Base-by-base conservation (phyloP, 2,329 filamentous ascomycete species). In the Bipolaris gigantea region DNA sequence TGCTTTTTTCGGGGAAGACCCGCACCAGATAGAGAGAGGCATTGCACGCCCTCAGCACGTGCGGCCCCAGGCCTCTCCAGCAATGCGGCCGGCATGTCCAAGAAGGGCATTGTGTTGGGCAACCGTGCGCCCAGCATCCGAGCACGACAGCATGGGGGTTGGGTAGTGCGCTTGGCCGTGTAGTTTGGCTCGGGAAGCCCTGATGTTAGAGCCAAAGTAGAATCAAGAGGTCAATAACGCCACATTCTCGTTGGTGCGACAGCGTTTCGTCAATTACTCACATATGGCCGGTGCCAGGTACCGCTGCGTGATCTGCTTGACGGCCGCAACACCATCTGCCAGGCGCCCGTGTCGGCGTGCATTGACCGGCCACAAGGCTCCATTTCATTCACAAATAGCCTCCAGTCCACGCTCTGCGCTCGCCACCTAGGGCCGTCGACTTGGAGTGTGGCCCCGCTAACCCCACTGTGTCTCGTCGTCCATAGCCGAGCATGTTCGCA, bases 401-500 rank as follows among this genome's bases (percentile, higher is more conserved):
- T 43, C 15, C 43, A 43, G 40, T 39, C 50, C 53, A 61, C 57
- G 39, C 54, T 58, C 54, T 36, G 57, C 63, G 54, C 60, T 36
- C 41, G 49, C 48, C 56, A 33, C 39, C 36, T 50, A 36, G 55
- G 51, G 35, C 49, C 50, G 41, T 59, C 62, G 53, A 54, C 50
- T 51, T 55, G 50, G 59, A 61, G 57, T 53, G 57, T 53, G 57
- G 53, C 57, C 57, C 58, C 43, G 52, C 40, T 38, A 41, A 48
- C 56, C 57, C 46, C 56, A 27, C 47, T 49, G 38, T 45, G 43
- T 40, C 42, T 50, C 46, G 10, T 50, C 40, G 38, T 49, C 53
- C 45, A 34, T 51, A 30, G 56, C 55, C 50, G 40, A 67, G 25
- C 32, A 76, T 76, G 74, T 76, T 76, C 49, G 55, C 70, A 42